A percentile compares a stretch with the other conserved stretches of the same genome.
These are phyloP conservation scores for Phytophthora nicotianae DNA, from an alignment of 352 stramenopile species.

Conservation along the genomic window DNA sequence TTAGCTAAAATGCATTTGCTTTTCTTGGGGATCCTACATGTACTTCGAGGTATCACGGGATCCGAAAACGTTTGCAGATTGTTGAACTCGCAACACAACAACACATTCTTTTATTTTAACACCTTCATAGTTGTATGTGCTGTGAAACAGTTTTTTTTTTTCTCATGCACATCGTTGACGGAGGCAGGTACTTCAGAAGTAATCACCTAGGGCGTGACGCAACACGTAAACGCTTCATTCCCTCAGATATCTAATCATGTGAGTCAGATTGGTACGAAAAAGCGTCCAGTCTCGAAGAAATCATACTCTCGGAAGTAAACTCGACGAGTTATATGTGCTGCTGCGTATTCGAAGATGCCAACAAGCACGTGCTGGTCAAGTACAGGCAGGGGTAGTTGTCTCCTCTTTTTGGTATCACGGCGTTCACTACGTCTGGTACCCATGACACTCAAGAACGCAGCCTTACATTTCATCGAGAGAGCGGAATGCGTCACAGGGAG, in stretches of 20 bases:
- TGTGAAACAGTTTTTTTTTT: not conserved
- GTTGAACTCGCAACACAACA: not conserved
- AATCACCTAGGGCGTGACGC: not conserved
- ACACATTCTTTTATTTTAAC: not conserved
- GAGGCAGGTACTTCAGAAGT: not conserved
- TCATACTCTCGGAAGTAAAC: constrained; percentile 33
- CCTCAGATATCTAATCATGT: not conserved
- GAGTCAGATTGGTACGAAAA: constrained; percentile 27
- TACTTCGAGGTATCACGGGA: too few species aligned
- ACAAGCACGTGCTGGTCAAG: constrained; percentile 27
- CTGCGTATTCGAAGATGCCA: constrained; percentile 30
- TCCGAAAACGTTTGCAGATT: not conserved
- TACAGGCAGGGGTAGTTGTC: constrained; percentile 8
- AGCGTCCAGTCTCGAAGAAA: constrained; percentile 23
- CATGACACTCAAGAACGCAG: constrained; percentile 33
- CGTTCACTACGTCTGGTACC: not conserved
- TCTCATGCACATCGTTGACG: constrained; percentile 2
- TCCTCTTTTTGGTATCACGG: constrained; percentile 21
- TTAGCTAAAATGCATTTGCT: too few species aligned
- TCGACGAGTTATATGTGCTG: constrained; percentile 17
- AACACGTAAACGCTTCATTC: not conserved
- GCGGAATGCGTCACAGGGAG: constrained; percentile 10
- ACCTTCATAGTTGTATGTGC: too few species aligned
- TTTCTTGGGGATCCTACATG: not conserved
- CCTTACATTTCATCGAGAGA: constrained; percentile 19